Evolutionary conservation across 805 yeast genomes (phyloP), one percentile per base, ranked within the genome.

Genomic region (Komagataella phaffii): DNA sequence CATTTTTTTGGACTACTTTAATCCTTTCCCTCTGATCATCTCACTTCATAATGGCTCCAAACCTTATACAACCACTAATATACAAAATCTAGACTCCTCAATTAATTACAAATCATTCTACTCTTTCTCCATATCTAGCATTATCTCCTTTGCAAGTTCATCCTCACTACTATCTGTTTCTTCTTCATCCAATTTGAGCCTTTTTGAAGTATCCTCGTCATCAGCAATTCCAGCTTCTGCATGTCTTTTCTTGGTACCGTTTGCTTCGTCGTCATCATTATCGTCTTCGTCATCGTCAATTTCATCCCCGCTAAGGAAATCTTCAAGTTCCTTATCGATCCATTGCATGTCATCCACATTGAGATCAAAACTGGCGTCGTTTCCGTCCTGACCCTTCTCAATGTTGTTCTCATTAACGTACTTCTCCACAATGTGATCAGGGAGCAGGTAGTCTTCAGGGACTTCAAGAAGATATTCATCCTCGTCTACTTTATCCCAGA

Each of bases 401-500:
- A 56, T 68, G 59, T 59, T 68, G 46, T 65, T 62, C 19, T 50
- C 53, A 49, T 57, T 63, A 53, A 69, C 58, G 59, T 75, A 77
- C 55, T 67, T 70, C 47, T 69, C 70, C 18, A 76, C 85, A 49
- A 67, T 72, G 2, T 71, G 70, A 17, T 74, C 63, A 44, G 73
- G 70, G 14, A 73, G 61, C 61, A 75, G 63, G 44, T 70, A 72
- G 1, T 74, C 75, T 18, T 74, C 72, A 4, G 71, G 73, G n/a
- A 78, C 75, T 5, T 73, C 66, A 17, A 89, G 69, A 45, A 72
- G 63, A 61, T 72, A 90, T 3, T 76, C 79, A 2, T 63, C 70
- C 56, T 84, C 93, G 17, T 81, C 80, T 0, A 81, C 82, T 48
- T 75, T 76, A 52, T 72, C 71, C 98, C 98, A 91, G 23, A 75